Percentiles rank a stretch among this genome's conserved stretches.
Conservation (phyloP, 495 filamentous ascomycete species). For the Aspergillus sclerotioniger region DNA sequence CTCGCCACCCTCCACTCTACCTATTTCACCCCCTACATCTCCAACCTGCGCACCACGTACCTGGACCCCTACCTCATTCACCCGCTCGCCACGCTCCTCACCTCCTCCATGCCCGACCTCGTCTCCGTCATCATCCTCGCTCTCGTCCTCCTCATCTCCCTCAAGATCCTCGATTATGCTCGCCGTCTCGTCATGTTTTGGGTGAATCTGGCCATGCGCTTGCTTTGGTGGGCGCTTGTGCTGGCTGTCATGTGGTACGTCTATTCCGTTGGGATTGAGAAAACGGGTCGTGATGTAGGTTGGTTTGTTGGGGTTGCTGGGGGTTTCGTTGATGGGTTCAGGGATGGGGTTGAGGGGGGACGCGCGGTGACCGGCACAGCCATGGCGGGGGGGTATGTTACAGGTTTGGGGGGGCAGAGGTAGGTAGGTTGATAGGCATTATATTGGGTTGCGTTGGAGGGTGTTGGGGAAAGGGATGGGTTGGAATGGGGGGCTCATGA, state of each 20-base stretch:
- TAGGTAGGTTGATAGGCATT: neutral
- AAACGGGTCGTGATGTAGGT: conserved; percentile 55
- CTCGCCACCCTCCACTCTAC: conserved; percentile 23
- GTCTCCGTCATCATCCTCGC: conserved; percentile 56
- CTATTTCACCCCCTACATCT: conserved; percentile 27
- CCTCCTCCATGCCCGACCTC: conserved; percentile 55
- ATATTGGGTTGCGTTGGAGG: no score
- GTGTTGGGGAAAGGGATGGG: no score
- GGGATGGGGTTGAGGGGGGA: conserved; percentile 21
- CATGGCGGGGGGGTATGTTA: conserved; percentile 13
- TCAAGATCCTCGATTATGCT: conserved; percentile 66
- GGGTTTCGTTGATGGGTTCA: conserved; percentile 58
- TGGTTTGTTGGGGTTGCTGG: conserved; percentile 52
- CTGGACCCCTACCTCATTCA: conserved; percentile 41
- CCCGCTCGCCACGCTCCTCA: conserved; percentile 47
- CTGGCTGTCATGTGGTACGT: conserved; percentile 51
- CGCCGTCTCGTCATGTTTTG: conserved; percentile 70
- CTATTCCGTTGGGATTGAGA: conserved; percentile 63
- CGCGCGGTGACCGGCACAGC: neutral
- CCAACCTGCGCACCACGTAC: conserved; percentile 36
- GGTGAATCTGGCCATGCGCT: conserved; percentile 56
- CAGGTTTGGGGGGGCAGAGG: conserved; percentile 1
- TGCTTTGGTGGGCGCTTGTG: conserved; percentile 59
- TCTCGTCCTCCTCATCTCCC: conserved; percentile 55
- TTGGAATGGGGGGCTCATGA: conserved; percentile 1